Conservation (phyloP, 2,329 filamentous ascomycete genomes). For the Hypoxylon sp. region DNA sequence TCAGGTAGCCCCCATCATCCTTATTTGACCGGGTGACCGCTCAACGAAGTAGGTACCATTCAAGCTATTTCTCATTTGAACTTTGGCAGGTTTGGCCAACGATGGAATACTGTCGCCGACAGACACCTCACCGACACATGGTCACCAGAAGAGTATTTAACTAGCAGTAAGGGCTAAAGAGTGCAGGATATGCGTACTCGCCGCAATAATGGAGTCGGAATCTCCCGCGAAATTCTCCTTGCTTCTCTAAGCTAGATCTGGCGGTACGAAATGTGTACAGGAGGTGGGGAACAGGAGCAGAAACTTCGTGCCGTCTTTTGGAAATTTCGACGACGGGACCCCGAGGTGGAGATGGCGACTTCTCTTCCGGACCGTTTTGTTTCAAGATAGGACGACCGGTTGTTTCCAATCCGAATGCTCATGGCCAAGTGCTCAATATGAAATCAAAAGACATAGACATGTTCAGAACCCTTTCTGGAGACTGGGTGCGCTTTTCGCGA, state of each 20-base stretch:
- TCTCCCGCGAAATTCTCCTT: background rate
- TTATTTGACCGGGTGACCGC: background rate
- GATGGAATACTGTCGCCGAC: conserved; percentile 2
- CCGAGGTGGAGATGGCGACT: background rate
- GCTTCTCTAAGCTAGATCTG: conserved; percentile 6
- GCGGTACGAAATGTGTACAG: background rate
- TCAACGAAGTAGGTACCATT: background rate
- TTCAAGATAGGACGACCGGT: conserved; percentile 14
- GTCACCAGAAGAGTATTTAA: background rate
- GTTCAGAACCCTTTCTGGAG: background rate
- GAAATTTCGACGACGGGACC: conserved; percentile 1
- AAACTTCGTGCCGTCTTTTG: conserved; percentile 7
- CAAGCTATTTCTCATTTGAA: background rate
- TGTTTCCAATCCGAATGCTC: conserved; percentile 2
- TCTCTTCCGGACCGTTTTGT: conserved; percentile 4
- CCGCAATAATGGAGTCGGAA: background rate
- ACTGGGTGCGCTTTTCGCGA: conserved; percentile 7
- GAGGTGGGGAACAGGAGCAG: conserved; percentile 18
- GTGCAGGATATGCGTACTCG: conserved; percentile 1
- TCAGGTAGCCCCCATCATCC: background rate
- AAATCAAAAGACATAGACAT: conserved; percentile 16
- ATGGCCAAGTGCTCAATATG: conserved; percentile 3
- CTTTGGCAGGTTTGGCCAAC: background rate
- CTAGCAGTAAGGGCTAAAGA: conserved; percentile 6
- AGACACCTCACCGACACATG: conserved; percentile 14